Evolutionary conservation across 2,329 filamentous ascomycete genomes (phyloP), one percentile per base, ranked within the genome.

Genomic region (Cercospora sp.): DNA sequence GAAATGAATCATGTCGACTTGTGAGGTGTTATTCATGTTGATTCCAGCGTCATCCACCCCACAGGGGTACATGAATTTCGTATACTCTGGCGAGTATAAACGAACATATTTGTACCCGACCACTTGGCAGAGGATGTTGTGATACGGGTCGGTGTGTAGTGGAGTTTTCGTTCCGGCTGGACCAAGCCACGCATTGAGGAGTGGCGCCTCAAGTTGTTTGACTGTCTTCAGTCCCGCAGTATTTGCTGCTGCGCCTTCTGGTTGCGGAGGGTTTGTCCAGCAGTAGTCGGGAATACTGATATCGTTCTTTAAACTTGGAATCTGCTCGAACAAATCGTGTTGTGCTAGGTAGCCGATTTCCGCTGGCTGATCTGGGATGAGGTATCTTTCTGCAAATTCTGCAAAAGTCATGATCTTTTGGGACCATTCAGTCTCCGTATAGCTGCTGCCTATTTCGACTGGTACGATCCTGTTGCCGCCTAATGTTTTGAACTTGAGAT

Each of bases 71-170:
- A 97, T 80, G 3, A 79, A 81, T 2, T 77, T 72, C 4, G 86
- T 88, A 55, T 89, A 85, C 16, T 79, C 78, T 0, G 94, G 94
- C 0, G 90, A 85, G 78, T 97, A 98, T 1, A 98, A 83, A 1
- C 95, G 86, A n/a, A 98, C 82, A 79, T 98, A 98, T 80, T 99
- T 99, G 66, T 87, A 85, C 0, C 95, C 95, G 0, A 97, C 91
- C 0, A 96, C 91, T 79, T 98, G 95, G 26, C 90, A 90, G 4
- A 98, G 86, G 59, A 98, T 87, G 76, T 98, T 98, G 77, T 97
- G 92, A 78, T 97, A 96, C 1, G 91, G 92, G 76, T 98, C 95
- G 1, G 93, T 96, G 79, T 99, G 95, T 0, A 98, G 83, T 1
- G 95, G 95, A 0, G 93, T 97, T 71, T 97, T 94, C 0, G 95